Evolutionary conservation across 2,329 filamentous ascomycete genomes (phyloP).

Genomic region (Sporothrix brunneoviolacea): DNA sequence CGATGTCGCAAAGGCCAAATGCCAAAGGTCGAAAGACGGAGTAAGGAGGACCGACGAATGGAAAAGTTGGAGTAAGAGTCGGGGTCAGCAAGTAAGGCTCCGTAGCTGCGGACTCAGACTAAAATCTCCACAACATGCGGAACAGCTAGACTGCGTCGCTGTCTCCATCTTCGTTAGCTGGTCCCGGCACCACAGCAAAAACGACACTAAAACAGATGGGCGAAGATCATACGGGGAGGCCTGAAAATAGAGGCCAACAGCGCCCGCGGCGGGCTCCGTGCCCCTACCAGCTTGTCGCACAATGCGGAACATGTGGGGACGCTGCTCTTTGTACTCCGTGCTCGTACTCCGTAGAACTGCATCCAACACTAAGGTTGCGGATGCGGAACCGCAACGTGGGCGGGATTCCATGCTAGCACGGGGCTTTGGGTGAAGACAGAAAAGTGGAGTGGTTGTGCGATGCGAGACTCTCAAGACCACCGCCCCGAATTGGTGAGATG

Average conservation of each 20-base stretch:
- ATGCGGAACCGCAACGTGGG: constrained; percentile 10
- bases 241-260: not conserved
- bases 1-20: too few species aligned
- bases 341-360: not conserved
- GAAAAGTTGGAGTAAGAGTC: constrained; percentile 3
- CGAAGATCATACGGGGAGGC: not conserved
- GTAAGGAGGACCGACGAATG: not conserved
- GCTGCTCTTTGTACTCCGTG: not conserved
- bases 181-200: not conserved
- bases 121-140: not conserved
- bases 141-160: not conserved
- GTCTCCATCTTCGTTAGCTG: not conserved
- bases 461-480: not conserved
- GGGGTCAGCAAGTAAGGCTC: not conserved
- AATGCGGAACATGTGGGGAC: constrained; percentile 2
- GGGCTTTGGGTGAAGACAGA: not conserved
- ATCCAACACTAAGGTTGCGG: constrained; percentile 2
- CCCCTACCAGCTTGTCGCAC: not conserved
- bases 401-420: not conserved
- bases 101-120: not conserved
- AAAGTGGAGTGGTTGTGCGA: not conserved
- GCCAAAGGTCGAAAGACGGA: too few species aligned
- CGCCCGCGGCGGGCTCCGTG: not conserved
- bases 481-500: not conserved
- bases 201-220: constrained; percentile 1